Percentiles rank a stretch among this genome's conserved stretches.
These are phyloP conservation scores for Trichoderma sp. DNA, from an alignment of 2,329 filamentous ascomycete species.

Conservation along the genomic window DNA sequence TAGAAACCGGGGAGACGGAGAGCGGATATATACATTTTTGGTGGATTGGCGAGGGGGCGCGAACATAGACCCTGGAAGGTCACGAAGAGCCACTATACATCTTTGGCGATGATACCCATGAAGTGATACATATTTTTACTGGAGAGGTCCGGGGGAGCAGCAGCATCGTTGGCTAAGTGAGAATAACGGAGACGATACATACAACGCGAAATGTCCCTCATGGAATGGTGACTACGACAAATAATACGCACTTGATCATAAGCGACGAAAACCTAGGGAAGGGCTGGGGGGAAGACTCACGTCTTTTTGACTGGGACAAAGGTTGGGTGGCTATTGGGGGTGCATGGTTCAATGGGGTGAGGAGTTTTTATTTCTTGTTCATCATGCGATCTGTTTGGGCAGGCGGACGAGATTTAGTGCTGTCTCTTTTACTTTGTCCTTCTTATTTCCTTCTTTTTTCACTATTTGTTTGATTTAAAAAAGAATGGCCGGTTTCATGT, in stretches of 20 bases:
- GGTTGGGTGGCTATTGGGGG: not conserved
- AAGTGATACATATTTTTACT: conserved; percentile 13
- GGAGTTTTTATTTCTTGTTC: not conserved
- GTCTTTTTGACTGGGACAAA: not conserved
- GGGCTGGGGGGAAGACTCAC: not conserved
- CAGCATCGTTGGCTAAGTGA: not conserved
- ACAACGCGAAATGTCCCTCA: not conserved
- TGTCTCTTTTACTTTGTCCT: not conserved
- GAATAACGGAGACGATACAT: not conserved
- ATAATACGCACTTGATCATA: not conserved
- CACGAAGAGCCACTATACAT: conserved; percentile 4
- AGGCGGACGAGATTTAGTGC: not conserved
- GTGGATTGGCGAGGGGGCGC: not conserved
- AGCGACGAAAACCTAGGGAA: not conserved
- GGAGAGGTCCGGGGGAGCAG: not conserved
- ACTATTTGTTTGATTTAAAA: not conserved
- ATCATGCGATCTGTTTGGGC: not conserved
- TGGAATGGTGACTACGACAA: not conserved
- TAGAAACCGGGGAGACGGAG: not conserved
- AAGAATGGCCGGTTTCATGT: not conserved
- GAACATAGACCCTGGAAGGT: conserved; percentile 14
- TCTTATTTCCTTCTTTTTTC: not conserved
- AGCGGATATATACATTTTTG: not conserved
- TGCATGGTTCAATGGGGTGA: not conserved
- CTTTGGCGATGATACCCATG: conserved; percentile 25